Base-by-base conservation (phyloP, 345 rosid species). In the Leavenworthia alabamica region DNA sequence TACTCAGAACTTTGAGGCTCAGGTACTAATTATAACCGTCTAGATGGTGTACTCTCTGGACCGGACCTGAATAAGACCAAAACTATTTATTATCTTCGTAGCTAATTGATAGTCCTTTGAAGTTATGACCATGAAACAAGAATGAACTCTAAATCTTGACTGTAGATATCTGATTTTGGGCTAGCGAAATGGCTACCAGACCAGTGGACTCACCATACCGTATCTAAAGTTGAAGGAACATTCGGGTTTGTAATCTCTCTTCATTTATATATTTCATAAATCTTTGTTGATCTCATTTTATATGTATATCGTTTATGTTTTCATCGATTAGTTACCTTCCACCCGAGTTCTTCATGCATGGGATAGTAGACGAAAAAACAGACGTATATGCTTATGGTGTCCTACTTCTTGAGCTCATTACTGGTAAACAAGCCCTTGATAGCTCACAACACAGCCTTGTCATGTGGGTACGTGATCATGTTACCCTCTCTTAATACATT, bases 121-220 rank as follows among this genome's bases (percentile, higher is more conserved):
- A n/a, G n/a, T n/a, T n/a, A n/a, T 17, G 33, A 46, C 36, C 6
- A 29, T 40, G 29, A 41, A 37, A 26, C 63, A 46, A 46, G 31
- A 35, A 58, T 10, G 35, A 44, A 37, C 37, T 42, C 19, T 1
- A 5, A 17, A 4, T 23, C 2, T 0, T 22, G 28, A 22, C 14
- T 50, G 9, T 76, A 89, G 98, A 89, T 92, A 71, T 86, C 98
- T 58, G 98, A 92, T 82, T 89, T 92, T 5, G 98, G 96, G 44
- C 87, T 92, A n/a, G 82, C 98, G 6, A 92, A 83, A 77, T 92
- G 98, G 96, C 70, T 92, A 53, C 96, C 96, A 1, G 95, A 89
- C 71, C 83, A 92, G 26, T 86, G 95, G 93, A 83, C 90, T 65
- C 98, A 86, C 66, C 98, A 92, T 68, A 80, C 75, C 0, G 88